Percentiles rank a stretch among this genome's conserved stretches.
Evolutionary conservation across 2,329 filamentous ascomycete genomes (phyloP).

Genomic region (Aphanoascus verrucosus): DNA sequence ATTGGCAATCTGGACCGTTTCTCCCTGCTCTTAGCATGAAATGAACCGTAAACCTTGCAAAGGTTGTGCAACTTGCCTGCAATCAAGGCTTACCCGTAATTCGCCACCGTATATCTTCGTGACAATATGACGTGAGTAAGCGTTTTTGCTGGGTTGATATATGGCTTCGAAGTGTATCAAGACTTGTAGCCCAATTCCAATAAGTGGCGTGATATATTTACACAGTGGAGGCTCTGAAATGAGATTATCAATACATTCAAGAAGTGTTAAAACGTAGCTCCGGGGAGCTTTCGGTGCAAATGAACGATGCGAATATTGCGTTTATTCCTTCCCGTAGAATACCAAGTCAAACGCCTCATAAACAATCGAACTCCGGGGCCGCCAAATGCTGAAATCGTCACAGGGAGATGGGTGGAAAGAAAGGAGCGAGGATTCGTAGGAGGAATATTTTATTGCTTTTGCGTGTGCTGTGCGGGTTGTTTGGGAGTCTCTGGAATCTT

Average conservation of each 20-base stretch:
- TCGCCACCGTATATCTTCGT: too few species aligned
- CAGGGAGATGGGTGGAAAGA: neutral
- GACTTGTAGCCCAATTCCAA: too few species aligned
- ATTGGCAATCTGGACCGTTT: too few species aligned
- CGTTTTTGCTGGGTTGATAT: too few species aligned
- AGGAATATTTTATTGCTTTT: neutral
- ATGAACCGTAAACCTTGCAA: too few species aligned
- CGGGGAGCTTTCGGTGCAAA: too few species aligned
- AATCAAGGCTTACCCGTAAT: too few species aligned
- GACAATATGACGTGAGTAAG: too few species aligned
- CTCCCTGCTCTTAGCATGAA: too few species aligned
- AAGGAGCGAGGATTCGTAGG: neutral
- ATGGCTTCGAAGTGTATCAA: too few species aligned
- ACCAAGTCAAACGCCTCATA: neutral
- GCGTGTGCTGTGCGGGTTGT: neutral
- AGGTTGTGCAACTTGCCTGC: too few species aligned
- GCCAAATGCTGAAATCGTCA: conserved; percentile 6
- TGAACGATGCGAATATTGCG: neutral
- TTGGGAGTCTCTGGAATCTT: conserved; percentile 68
- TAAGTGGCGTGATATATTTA: conserved; percentile 2
- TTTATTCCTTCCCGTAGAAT: neutral
- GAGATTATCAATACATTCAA: neutral
- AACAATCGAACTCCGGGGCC: conserved; percentile 6
- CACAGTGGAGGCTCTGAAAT: neutral
- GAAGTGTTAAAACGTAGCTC: neutral